Conservation (phyloP, 805 yeast genomes). For the Schwanniomyces yamadae region DNA sequence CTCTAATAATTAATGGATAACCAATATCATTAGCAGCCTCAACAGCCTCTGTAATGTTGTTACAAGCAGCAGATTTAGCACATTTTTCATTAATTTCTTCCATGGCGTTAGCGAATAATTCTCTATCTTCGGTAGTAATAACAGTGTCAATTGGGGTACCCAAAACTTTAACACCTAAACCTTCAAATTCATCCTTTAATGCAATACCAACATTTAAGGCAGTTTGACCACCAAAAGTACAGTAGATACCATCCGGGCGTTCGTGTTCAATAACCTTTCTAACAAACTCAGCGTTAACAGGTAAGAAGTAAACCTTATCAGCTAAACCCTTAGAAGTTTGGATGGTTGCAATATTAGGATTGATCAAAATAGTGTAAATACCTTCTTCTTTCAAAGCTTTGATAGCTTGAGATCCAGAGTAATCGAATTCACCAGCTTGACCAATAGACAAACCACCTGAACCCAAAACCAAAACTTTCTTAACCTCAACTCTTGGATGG, state of each 20-base stretch:
- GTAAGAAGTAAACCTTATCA: conserved; percentile 95
- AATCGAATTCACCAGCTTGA: conserved; percentile 99
- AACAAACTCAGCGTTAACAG: conserved; percentile 96
- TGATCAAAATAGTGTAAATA: conserved; percentile 90
- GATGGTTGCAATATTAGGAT: conserved; percentile 97
- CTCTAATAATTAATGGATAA: conserved; percentile 94
- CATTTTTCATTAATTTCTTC: conserved; percentile 93
- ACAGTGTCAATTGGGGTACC: conserved; percentile 97
- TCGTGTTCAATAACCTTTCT: conserved; percentile 93
- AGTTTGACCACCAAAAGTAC: conserved; percentile 98
- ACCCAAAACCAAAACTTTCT: conserved; percentile 91
- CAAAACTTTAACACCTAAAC: conserved; percentile 87
- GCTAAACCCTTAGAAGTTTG: conserved; percentile 98
- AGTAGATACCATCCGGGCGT: conserved; percentile 94
- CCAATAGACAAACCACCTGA: conserved; percentile 98
- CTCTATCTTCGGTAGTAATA: conserved; percentile 98
- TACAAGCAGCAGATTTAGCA: conserved; percentile 89
- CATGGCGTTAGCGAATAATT: conserved; percentile 91
- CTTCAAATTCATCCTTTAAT: conserved; percentile 91
- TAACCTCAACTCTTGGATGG: conserved; percentile 77
- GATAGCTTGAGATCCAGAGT: conserved; percentile 98
- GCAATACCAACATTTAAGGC: conserved; percentile 95
- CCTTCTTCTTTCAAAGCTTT: conserved; percentile 98
- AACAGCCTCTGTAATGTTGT: conserved; percentile 75
- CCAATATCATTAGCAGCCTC: conserved; percentile 84